Base-by-base conservation (phyloP, 495 filamentous ascomycete species). In the Hypoxylon fragiforme region DNA sequence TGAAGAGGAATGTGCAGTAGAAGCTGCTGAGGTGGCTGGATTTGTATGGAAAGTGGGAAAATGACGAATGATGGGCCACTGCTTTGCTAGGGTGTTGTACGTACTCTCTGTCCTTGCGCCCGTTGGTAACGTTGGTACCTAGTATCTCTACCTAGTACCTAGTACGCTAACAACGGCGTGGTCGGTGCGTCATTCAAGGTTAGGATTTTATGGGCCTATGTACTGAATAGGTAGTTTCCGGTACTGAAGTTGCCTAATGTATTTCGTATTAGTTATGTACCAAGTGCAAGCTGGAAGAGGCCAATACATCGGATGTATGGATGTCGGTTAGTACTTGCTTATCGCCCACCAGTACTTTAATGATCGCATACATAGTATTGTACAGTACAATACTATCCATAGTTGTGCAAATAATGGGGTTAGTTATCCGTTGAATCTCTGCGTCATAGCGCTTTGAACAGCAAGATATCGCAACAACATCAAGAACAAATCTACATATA, bases 21-120 rank as follows among this genome's bases (percentile, higher is more conserved):
- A 62, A 63, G 60, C 54, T 63, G 54, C 35, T 63, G 60, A 63
- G 60, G 60, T 63, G 60, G 60, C 60, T 63, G 49, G 60, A 63
- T 63, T 54, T 58, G 54, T 50, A 53, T 57, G 49, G 54, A 46
- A 50, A 22, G 41, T 53, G 60, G 44, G 53, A 54, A 62, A 54
- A 59, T 62, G 59, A 62, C 59, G 59, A 62, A 43, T 35, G 37
- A 30, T 26, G 7, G 34, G 49, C 26, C 37, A 50, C 32, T 54
- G 40, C 31, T 42, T 24, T 24, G 7, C n/a, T 22, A n/a, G n/a
- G n/a, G 20, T 30, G 26, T 52, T 44, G 47, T 35, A 21, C n/a
- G n/a, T n/a, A n/a, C n/a, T n/a, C n/a, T n/a, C n/a, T n/a, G n/a
- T n/a, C n/a, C n/a, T n/a, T n/a, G n/a, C n/a, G n/a, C n/a, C n/a